Percentiles rank a stretch among this genome's conserved stretches.
These are phyloP conservation scores for Globisporangium parvum DNA, from an alignment of 352 stramenopile species.

Conservation along the genomic window DNA sequence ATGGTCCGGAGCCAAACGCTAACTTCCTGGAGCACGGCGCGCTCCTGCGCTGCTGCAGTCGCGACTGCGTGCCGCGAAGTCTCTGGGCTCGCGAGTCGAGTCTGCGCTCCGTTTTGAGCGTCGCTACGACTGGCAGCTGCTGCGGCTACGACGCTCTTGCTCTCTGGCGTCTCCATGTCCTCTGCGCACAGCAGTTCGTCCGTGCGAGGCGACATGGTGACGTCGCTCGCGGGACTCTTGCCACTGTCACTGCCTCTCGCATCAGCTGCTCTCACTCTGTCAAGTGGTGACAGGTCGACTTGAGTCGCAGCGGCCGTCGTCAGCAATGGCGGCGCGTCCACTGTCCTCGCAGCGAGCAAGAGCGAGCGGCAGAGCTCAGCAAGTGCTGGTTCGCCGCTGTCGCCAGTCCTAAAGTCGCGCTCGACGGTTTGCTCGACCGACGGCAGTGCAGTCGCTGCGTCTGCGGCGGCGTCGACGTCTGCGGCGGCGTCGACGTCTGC, in stretches of 20 bases:
- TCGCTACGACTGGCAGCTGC: neutral
- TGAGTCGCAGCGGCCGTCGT: neutral
- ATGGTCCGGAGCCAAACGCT: slow-evolving; percentile 72
- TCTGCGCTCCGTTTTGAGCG: neutral
- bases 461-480: slow-evolving; percentile 9
- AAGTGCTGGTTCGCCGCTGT: slow-evolving; percentile 12
- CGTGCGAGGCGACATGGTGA: slow-evolving; percentile 30
- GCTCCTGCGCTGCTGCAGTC: slow-evolving; percentile 51
- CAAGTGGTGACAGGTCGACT: neutral
- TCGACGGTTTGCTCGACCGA: slow-evolving; percentile 31
- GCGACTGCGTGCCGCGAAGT: neutral
- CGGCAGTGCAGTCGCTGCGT: slow-evolving; percentile 15
- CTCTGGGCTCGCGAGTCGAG: neutral
- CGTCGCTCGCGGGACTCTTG: neutral
- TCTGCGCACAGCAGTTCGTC: slow-evolving; percentile 60
- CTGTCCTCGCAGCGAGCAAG: slow-evolving; percentile 34
- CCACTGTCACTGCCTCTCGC: neutral
- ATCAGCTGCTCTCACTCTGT: neutral
- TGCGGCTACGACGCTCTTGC: neutral
- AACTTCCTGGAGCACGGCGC: slow-evolving; percentile 74
- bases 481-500: slow-evolving; percentile 19
- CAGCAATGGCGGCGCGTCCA: slow-evolving; percentile 6
- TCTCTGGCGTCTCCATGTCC: slow-evolving; percentile 42
- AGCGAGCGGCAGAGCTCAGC: slow-evolving; percentile 51
- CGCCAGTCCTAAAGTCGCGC: slow-evolving; percentile 23